phyloP scores from a whole-genome alignment of 2,329 filamentous ascomycete genomes.

The Macrophomina pseudophaseolina region DNA sequence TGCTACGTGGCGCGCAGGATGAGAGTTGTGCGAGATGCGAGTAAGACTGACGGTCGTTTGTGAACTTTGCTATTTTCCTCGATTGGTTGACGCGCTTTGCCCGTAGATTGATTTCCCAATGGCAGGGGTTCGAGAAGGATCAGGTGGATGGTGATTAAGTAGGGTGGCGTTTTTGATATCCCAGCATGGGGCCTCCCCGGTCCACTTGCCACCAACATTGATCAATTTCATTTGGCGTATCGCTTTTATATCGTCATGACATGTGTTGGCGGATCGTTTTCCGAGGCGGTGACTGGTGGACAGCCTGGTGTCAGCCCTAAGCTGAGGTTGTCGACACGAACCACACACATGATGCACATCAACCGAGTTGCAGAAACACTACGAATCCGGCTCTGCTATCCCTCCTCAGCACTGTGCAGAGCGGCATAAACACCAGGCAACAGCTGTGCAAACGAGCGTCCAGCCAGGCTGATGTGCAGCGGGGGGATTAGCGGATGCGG shows the following conservation, averaged over 20 bases:
- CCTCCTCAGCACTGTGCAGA: not conserved
- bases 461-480: not conserved
- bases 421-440: not conserved
- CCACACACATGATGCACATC: not conserved
- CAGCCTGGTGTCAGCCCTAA: constrained; percentile 16
- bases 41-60: no score
- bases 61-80: not conserved
- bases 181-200: constrained; percentile 4
- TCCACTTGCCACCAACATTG: constrained; percentile 2
- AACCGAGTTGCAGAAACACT: not conserved
- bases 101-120: not conserved
- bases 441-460: not conserved
- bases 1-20: not conserved
- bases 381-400: constrained; percentile 3
- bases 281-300: not conserved
- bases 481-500: constrained; percentile 1
- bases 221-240: not conserved
- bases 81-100: not conserved
- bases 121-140: not conserved
- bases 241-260: not conserved
- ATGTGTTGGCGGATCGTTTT: not conserved
- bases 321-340: not conserved
- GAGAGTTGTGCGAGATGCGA: not conserved
- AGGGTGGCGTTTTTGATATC: constrained; percentile 21
- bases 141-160: not conserved